phyloP scores from a whole-genome alignment of 257 asterid genomes.

The Paulownia fortunei region DNA sequence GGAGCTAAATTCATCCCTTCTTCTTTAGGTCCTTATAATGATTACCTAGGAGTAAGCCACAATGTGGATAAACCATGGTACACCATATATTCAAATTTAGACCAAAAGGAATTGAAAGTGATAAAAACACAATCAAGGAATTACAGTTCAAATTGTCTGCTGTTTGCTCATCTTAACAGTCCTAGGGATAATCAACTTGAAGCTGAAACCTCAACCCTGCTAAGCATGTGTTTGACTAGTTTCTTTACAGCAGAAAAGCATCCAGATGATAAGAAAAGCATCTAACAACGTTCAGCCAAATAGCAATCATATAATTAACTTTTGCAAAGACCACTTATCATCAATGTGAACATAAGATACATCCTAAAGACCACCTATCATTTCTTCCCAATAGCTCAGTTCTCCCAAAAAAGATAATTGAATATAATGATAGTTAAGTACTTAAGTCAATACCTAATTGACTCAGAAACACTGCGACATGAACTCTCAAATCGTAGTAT shows the following conservation, averaged over 20 bases:
- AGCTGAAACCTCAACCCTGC: not conserved
- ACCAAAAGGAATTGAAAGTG: not conserved
- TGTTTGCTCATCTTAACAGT: not conserved
- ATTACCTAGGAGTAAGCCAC: not conserved
- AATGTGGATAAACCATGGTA: not conserved
- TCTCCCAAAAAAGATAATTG: not conserved
- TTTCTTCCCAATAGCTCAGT: constrained; percentile 11
- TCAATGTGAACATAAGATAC: not conserved
- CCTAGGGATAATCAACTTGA: not conserved
- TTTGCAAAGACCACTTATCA: not conserved
- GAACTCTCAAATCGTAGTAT: constrained; percentile 82
- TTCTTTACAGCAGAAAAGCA: not conserved
- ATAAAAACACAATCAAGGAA: not conserved
- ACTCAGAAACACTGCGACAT: constrained; percentile 88
- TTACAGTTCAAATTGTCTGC: not conserved
- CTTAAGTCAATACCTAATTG: constrained; percentile 64
- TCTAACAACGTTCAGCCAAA: not conserved
- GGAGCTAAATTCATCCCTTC: not conserved
- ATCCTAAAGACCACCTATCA: not conserved
- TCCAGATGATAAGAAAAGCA: constrained; percentile 1
- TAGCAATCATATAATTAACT: constrained; percentile 5
- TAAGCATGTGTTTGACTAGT: constrained; percentile 3
- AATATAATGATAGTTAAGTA: constrained; percentile 12
- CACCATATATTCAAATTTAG: not conserved
- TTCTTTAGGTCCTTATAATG: not conserved